Base-by-base conservation (phyloP, 1,284 basidiomycete genomes). In the Anthracocystis walkeri region DNA sequence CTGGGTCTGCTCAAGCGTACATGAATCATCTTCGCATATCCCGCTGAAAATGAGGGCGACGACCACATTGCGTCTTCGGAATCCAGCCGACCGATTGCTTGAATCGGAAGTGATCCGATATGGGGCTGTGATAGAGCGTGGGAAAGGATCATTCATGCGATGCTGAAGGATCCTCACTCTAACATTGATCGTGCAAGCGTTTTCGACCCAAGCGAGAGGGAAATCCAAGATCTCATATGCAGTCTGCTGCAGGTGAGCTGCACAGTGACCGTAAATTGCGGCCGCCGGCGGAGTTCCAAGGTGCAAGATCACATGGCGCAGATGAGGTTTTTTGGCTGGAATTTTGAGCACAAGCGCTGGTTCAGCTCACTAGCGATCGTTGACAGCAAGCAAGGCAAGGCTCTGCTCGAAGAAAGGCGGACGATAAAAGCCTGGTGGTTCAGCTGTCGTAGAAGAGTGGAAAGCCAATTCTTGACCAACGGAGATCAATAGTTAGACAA, bases 201-300 rank as follows among this genome's bases (percentile, higher is more conserved):
- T 38, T 12, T 14, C 4, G 7, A 44, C 42, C 41, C 8, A 42
- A 23, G 42, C 35, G 42, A 21, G 16, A 44, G 42, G 42, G 16
- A 23, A 16, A 10, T 25, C 11, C 31, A 7, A 23, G 55, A 16
- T 33, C 29, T 35, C 42, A 56, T 31, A 48, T 55, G 53, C 60
- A 62, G 6, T 16, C 48, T 27, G 18, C 40, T 51, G 48, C 49
- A 53, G 29, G 25, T 7, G 14, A 33, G 50, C 48, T 58, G 62
- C 62, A 65, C 50, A 41, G 56, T 65, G 62, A 65, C 44, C 56
- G 45, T 58, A 31, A 48, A 29, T 33, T 31, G 48, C 46, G 14
- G 55, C 41, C 35, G 54, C 48, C 58, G 65, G 65, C 58, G 65
- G 58, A 58, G 50, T 57, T 66, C 57, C 64, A 56, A 42, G 64